Evolutionary conservation across 371 early-diverging fungal species (phyloP).

Genomic region (Chytridium lagenaria): DNA sequence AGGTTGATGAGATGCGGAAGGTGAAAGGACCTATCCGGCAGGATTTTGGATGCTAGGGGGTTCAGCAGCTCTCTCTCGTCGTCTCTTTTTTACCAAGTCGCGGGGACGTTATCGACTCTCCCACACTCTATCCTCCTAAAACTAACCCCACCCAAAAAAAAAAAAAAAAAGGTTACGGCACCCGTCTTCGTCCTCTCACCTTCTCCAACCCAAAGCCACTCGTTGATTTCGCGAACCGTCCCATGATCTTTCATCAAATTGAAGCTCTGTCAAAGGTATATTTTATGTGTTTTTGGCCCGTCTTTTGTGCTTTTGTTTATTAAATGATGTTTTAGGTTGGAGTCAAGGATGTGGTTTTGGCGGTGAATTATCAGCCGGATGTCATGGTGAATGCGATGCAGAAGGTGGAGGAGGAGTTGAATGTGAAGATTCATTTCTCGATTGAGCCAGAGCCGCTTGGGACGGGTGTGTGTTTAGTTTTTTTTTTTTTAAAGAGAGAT

Average conservation of each 20-base stretch:
- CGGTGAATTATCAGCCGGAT: slow-evolving; percentile 99
- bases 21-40: too few relatives aligned
- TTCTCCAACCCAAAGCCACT: slow-evolving; percentile 98
- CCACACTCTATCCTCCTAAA: too few relatives aligned
- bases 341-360: slow-evolving; percentile 97
- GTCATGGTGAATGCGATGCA: slow-evolving; percentile 89
- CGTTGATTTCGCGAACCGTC: slow-evolving; percentile 98
- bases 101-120: too few relatives aligned
- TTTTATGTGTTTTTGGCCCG: neutral
- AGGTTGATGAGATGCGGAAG: too few relatives aligned
- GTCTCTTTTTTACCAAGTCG: too few relatives aligned
- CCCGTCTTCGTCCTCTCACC: slow-evolving; percentile 98
- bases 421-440: slow-evolving; percentile 95
- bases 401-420: slow-evolving; percentile 86
- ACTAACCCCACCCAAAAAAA: too few relatives aligned
- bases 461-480: slow-evolving; percentile 62
- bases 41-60: too few relatives aligned
- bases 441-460: slow-evolving; percentile 99
- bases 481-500: neutral
- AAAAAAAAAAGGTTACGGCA: slow-evolving; percentile 88
- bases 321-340: slow-evolving; percentile 74
- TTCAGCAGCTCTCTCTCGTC: too few relatives aligned
- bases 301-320: neutral
- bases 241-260: slow-evolving; percentile 99
- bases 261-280: slow-evolving; percentile 92